Evolutionary conservation across 2,329 filamentous ascomycete species (phyloP), one percentile per base, ranked within the genome.

Genomic region (Aspergillus uvarum): DNA sequence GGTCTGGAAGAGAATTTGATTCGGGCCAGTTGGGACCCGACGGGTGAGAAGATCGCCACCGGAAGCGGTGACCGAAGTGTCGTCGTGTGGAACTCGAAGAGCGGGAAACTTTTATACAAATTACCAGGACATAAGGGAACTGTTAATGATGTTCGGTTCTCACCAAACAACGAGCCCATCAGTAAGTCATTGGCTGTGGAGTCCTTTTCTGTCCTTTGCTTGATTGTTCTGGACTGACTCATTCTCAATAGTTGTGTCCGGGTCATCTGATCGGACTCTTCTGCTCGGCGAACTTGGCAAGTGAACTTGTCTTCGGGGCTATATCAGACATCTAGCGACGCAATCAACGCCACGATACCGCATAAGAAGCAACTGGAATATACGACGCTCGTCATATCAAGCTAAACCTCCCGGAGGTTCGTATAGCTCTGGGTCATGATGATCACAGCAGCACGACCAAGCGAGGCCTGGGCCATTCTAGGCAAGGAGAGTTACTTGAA

Each of bases 71-170:
- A 99, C 71, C 89, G 92, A 26, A 96, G 89, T 7, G 92, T 92
- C 19, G 89, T 96, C 14, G 87, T 98, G 10, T 99, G 95, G 95
- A 93, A 95, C 54, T 87, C 83, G 58, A 88, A 91, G 72, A 90
- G 85, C n/a, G 93, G 91, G 60, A 98, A 96, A 80, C 81, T 99
- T 68, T 76, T 96, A 64, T 96, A 97, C 78, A 98, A 98, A 78
- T 82, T 99, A 55, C 95, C 95, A 1, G 95, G 95, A 0, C 95
- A 99, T 75, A 95, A 92, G 77, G 95, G 94, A 35, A 91, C 91
- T 0, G 95, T 98, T 54, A 99, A 98, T 74, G 92, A 94, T 74
- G 94, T 94, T 57, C 89, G 96, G 67, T 96, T 99, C 73, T 89
- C 91, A 52, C 92, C 94, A 4, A 85, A 85, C 44, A 86, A 89